A percentile compares a stretch with the other conserved stretches of the same genome.
These are phyloP conservation scores for Eucalyptus microcorys DNA, from an alignment of 345 rosid genomes.

Conservation along the genomic window DNA sequence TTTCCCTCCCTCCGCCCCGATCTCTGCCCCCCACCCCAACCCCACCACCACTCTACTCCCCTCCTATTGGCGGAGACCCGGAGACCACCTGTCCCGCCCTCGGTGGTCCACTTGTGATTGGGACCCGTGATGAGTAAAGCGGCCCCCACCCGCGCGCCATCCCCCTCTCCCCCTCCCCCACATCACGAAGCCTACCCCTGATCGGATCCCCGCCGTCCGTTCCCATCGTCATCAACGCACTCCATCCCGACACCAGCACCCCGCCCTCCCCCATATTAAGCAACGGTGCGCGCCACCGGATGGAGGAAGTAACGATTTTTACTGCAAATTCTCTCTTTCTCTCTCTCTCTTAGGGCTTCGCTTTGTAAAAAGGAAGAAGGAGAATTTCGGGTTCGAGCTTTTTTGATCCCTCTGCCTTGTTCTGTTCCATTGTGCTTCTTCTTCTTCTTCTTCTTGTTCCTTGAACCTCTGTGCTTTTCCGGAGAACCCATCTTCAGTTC, in stretches of 20 bases:
- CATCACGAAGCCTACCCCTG: neutral
- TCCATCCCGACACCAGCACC: neutral
- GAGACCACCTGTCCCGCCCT: neutral
- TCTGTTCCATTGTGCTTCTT: neutral
- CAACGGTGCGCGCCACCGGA: neutral
- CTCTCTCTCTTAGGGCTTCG: neutral
- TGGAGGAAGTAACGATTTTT: neutral
- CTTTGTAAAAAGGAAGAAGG: neutral
- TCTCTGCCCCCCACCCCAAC: neutral
- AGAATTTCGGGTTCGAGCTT: neutral
- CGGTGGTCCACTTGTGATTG: neutral
- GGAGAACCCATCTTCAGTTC: neutral
- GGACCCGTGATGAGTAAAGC: neutral
- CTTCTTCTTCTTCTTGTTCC: neutral
- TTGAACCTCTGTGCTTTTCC: neutral
- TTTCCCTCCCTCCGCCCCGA: neutral
- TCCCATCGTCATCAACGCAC: neutral
- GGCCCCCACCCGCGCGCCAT: neutral
- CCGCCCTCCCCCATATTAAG: neutral
- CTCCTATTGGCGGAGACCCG: neutral
- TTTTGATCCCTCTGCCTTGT: neutral
- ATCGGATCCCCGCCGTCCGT: slow-evolving; percentile 14
- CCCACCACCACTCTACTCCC: neutral
- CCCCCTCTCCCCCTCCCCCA: neutral
- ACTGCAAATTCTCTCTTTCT: neutral